A percentile compares a stretch with the other conserved stretches of the same genome.
Evolutionary conservation across 345 rosid species (phyloP).

Genomic region (Leavenworthia alabamica): DNA sequence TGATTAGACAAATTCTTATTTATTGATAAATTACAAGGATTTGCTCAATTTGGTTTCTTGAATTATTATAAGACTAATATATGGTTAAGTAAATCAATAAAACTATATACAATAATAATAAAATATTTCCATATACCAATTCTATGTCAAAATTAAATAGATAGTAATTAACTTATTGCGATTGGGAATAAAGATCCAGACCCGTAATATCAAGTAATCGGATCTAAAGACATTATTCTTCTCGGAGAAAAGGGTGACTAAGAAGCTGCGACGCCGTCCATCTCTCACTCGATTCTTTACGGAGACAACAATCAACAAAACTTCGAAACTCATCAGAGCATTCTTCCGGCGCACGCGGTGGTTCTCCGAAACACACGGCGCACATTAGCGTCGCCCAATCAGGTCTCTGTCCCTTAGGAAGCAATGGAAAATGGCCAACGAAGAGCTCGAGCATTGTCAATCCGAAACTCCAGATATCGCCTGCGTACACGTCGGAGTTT

Average conservation of each 20-base stretch:
- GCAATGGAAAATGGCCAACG: constrained; percentile 56
- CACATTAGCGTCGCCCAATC: constrained; percentile 81
- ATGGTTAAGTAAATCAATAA: not conserved
- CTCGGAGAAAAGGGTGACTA: constrained; percentile 51
- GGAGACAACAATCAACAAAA: constrained; percentile 62
- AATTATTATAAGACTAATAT: not conserved
- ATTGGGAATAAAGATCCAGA: not conserved
- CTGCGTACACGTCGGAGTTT: constrained; percentile 56
- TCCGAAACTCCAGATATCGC: constrained; percentile 79
- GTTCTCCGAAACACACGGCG: constrained; percentile 70
- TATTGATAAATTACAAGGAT: not conserved
- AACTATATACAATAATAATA: not conserved
- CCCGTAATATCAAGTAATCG: not conserved
- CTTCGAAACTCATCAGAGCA: constrained; percentile 56
- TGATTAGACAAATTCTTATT: not conserved
- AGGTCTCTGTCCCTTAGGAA: constrained; percentile 54
- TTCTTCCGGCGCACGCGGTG: constrained; percentile 47
- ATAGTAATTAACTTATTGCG: not conserved
- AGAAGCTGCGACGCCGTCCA: constrained; percentile 60
- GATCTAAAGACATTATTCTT: not conserved
- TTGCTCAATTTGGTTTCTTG: not conserved
- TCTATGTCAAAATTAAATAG: not conserved
- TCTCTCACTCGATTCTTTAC: constrained; percentile 55
- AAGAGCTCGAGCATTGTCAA: constrained; percentile 59
- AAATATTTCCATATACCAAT: not conserved